Base-by-base conservation (phyloP, 192 early-diverging fungal genomes). In the Backusella macrospora region DNA sequence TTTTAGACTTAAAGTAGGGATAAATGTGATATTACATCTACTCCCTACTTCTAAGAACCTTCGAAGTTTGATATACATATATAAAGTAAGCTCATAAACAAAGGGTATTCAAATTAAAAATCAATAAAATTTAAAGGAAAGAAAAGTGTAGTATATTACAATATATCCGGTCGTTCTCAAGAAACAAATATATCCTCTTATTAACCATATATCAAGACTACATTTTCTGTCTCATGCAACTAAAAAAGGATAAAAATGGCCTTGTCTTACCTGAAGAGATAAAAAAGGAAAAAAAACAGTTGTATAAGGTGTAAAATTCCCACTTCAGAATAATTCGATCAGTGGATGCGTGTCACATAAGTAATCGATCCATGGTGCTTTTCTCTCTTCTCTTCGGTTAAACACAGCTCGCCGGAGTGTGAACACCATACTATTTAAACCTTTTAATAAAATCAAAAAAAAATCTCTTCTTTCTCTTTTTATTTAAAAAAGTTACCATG, bases 281-380 rank as follows among this genome's bases (percentile, higher is more conserved):
- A 23, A 59, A 52, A 52, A 59, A 59, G 52, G 52, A 3, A 59
- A 59, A 59, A 59, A 59, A 26, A 26, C 21, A 59, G 26, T 59
- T 23, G 26, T 23, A 23, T 23, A 59, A 10, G 21, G 1, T 59
- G 10, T 3, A 13, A 9, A 23, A 59, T 10, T 59, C 26, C n/a
- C n/a, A n/a, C 21, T 59, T 59, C 7, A 59, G 12, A 3, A 59
- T 59, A 10, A 23, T 59, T 59, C 10, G 52, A 59, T 59, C 52
- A 59, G 52, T 59, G 26, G 52, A 26, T 21, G 0, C 8, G 52
- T 59, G 52, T 59, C 10, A 59, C 52, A 23, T 26, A 12, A 12
- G 3, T 1, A 26, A 26, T 59, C 26, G 26, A 59, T 59, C 9
- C 8, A 3, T 49, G 21, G 29, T 34, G 2, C 29, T 34, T 34